Base-by-base conservation (phyloP, 2,329 filamentous ascomycete species). In the Fusarium equiseti region DNA sequence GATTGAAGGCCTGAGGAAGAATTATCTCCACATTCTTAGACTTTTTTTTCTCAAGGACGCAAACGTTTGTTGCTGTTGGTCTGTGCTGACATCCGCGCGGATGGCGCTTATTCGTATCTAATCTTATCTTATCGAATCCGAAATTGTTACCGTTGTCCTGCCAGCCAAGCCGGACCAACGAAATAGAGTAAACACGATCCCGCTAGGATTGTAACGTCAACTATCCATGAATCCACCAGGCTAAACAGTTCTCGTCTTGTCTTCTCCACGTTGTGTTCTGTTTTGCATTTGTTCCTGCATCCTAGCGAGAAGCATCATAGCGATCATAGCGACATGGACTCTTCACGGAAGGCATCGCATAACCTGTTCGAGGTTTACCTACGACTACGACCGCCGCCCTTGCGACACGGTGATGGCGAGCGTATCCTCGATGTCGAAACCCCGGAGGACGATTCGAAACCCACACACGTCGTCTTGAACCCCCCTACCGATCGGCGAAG, bases 341-440 rank as follows among this genome's bases (percentile, higher is more conserved):
- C 35, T 27, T 71, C 72, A 61, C 79, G 82, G 73, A 77, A 71
- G 76, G 29, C 78, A 45, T 78, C 80, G 18, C 81, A 82, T 63
- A 89, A 88, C 67, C 88, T 98, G 40, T 98, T 98, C 79, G 91
- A 98, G 81, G 95, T 98, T 61, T 98, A 93, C 78, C 87, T 98
- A 43, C 92, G 95, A 51, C 84, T 98, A 51, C 91, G 92, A 18
- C 92, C 92, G 12, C 87, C 90, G n/a, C 87, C 90, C 6, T 83
- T 83, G 60, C 77, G 84, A 48, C 77, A 81, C 20, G 60, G 81
- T 46, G 71, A 70, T 44, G 58, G 83, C 1, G 91, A 94, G 63
- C 90, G 92, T 54, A 97, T 96, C 78, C 85, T 98, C 48, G 87
- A 90, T 10, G 92, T 98, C 53, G 95, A 97, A 78, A 78, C 84